A percentile compares a stretch with the other conserved stretches of the same genome.
phyloP scores from a whole-genome alignment of 257 asterid species.

The Cinchona pubescens region DNA sequence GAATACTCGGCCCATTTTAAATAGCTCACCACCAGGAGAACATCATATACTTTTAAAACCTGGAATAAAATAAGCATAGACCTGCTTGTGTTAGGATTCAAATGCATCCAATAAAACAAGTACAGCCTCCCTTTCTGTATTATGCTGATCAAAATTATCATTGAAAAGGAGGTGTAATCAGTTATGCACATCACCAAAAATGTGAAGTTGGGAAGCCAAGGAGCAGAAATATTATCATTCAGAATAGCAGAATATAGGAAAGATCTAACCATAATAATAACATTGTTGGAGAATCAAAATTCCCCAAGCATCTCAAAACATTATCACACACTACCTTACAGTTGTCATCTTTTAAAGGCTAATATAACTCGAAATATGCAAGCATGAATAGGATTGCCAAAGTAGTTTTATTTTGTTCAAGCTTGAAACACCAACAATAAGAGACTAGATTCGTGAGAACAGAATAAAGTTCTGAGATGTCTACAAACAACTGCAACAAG shows the following conservation, averaged over 20 bases:
- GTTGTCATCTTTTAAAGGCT: neutral
- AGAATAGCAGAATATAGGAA: neutral
- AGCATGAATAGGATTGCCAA: neutral
- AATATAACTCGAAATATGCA: neutral
- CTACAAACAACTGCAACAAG: no score
- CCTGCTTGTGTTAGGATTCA: neutral
- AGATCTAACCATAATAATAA: neutral
- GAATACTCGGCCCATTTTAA: neutral
- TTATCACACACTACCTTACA: neutral
- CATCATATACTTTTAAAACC: neutral
- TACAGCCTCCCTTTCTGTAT: neutral
- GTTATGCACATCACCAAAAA: neutral
- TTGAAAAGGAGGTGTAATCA: neutral
- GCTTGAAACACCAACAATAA: neutral
- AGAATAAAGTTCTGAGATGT: neutral
- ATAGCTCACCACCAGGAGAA: neutral
- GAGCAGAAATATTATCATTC: neutral
- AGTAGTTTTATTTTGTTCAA: neutral
- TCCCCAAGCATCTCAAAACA: neutral
- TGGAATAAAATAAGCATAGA: neutral
- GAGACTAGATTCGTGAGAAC: neutral
- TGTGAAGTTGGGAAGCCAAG: neutral
- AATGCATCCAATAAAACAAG: neutral
- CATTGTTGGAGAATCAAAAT: neutral
- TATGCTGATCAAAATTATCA: neutral